Evolutionary conservation across 2,329 filamentous ascomycete species (phyloP).

Genomic region (Fusarium sp.): DNA sequence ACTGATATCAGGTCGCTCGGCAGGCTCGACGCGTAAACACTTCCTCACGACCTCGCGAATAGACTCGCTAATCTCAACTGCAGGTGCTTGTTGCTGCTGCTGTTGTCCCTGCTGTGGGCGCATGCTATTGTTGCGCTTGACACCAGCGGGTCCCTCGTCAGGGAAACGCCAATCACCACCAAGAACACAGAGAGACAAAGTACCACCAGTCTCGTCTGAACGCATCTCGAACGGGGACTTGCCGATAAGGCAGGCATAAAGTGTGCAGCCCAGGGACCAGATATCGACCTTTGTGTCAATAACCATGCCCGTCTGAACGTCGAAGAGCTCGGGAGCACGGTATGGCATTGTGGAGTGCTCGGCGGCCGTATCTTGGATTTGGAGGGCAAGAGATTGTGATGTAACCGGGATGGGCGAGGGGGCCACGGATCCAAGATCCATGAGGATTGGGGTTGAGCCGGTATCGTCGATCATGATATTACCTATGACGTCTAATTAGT

Average conservation of each 20-base stretch:
- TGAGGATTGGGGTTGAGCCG: constrained; percentile 88
- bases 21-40: constrained; percentile 88
- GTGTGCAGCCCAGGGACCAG: constrained; percentile 96
- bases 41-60: constrained; percentile 89
- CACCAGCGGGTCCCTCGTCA: constrained; percentile 78
- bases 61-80: constrained; percentile 77
- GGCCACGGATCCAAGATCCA: constrained; percentile 95
- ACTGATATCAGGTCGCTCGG: constrained; percentile 87
- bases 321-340: constrained; percentile 95
- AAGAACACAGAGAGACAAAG: constrained; percentile 89
- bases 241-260: constrained; percentile 95
- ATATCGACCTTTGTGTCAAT: constrained; percentile 98
- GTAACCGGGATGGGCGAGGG: constrained; percentile 90
- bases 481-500: constrained; percentile 58
- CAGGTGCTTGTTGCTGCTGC: constrained; percentile 48
- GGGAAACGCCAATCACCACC: constrained; percentile 98
- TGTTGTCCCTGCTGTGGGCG: constrained; percentile 49
- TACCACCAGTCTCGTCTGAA: constrained; percentile 95
- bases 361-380: constrained; percentile 92
- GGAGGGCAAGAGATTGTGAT: constrained; percentile 87
- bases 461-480: constrained; percentile 99
- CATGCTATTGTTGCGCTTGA: constrained; percentile 60
- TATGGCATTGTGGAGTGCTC: constrained; percentile 99
- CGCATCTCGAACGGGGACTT: constrained; percentile 97
- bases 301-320: constrained; percentile 91